Evolutionary conservation across 495 filamentous ascomycete species (phyloP), one percentile per base, ranked within the genome.

Genomic region (Penicillium daleae): DNA sequence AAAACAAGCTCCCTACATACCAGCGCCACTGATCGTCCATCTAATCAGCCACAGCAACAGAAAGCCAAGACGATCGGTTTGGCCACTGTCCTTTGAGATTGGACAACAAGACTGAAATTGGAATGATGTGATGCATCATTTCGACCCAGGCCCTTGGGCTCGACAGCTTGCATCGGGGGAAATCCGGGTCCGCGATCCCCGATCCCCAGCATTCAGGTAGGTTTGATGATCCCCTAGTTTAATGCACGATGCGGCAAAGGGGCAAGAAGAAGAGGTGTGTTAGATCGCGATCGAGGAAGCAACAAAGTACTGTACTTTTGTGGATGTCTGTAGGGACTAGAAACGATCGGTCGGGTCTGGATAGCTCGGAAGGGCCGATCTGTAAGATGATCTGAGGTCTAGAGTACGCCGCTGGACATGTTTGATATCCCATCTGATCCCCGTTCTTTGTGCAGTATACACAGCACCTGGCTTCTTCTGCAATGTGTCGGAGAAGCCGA

Each of bases 151-250:
- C 60, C 44, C 27, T 40, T 51, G 59, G 65, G 67, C 53, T 60
- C 60, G 66, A 63, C 60, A 71, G 66, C 66, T 65, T 64, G 57
- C 62, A 60, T 66, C 66, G 63, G 63, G 66, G 59, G 66, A 66
- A 68, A 69, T 54, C 37, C 57, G 29, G 32, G 59, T 69, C 58
- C 66, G 59, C 61, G 64, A 60, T 57, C 48, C 54, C 50, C 54
- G 57, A 49, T 50, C 46, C 46, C 46, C 46, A 29, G 22, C 12
- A 50, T 2, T 50, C 15, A 50, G 46, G 46, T 50, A 46, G 49
- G 56, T 59, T 54, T 37, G 39, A 24, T 54, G 64, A 64, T 57
- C 54, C 49, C 40, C 35, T 66, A 62, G 64, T 50, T 24, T 57
- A 57, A 67, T 65, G 63, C 68, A 71, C 26, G 66, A 68, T 55